Evolutionary conservation across 202 grass and related monocot species (phyloP), one percentile per base, ranked within the genome.

Genomic region (Elaeis oleifera): DNA sequence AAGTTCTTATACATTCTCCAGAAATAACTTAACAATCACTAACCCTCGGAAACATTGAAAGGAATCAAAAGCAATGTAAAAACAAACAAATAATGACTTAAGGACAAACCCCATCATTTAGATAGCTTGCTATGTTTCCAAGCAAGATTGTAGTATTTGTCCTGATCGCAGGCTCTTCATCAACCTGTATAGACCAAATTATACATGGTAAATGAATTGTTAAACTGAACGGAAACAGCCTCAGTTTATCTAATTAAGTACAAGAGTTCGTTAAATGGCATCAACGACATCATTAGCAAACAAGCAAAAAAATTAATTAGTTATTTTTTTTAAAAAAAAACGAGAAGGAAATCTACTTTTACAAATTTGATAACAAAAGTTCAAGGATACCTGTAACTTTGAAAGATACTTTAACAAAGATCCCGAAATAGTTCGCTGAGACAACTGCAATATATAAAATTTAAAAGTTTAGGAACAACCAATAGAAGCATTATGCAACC

Each of bases 61-160:
- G 36, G 36, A 48, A 58, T 61, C 27, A 75, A 28, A 60, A 59
- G 5, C 48, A 29, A 78, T 49, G 58, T 53, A 50, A 76, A 1
- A 74, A 62, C 49, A 20, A 58, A 80, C n/a, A 61, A 54, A 23
- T 79, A 49, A 27, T 18, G 17, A 67, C 27, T 58, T 79, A 60
- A 72, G 60, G 44, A 95, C 80, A 52, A 72, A 99, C 94, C 85
- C 88, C 94, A 2, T 99, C 94, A 86, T 94, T 99, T 85, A 99
- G 91, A 73, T 89, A 84, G 79, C 65, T 99, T 53, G 88, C 83
- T 72, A 99, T 99, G 67, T 99, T 99, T 71, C 88, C 94, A 57
- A 99, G 80, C 79, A 99, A 85, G 79, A 99, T 99, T 61, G 94
- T 99, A 65, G 94, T 99, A 69, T 99, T 99, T 20, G 94, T 99